Evolutionary conservation across 306 rosid species (phyloP), one percentile per base, ranked within the genome.

Genomic region (Inga leiocalycina): DNA sequence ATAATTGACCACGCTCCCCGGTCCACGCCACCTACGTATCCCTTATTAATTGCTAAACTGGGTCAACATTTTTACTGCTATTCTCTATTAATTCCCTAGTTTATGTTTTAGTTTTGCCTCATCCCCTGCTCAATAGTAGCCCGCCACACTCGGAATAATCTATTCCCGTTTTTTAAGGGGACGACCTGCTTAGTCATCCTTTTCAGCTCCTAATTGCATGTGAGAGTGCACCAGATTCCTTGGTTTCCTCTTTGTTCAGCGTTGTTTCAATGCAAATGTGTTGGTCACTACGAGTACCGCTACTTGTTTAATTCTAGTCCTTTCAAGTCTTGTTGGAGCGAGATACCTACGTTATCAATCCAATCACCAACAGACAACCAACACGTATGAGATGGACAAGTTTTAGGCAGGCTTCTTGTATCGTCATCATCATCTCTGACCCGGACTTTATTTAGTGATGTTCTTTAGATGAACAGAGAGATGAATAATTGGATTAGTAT

Each of bases 1-100:
- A 79, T 44, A 87, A 65, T 87, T 83, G 87, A 84, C 87, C 76
- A 20, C 10, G 65, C 56, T 73, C 85, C 15, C 81, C 4, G 54
- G 83, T 83, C 87, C 85, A 83, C 80, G 78, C 87, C 64, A 17
- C 66, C 67, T 17, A 46, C 8, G 10, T 24, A 77, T 71, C 85
- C 79, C 7, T 27, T 80, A 22, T 45, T 80, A 48, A 57, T 57
- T 27, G 30, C 30, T n/a, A 12, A 12, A 48, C 54, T 19, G 22
- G 22, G 59, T 52, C 59, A 52, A 52, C 59, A 52, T 52, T 17
- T 52, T 52, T 52, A 1, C n/a, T 6, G 3, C 30, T 27, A 27
- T 27, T 27, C 30, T 27, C 0, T 8, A 3, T 10, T 12, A 10
- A 11, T 11, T 10, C 49, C 49, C 49, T 45, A 13, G 13, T 2